Evolutionary conservation across 2,329 filamentous ascomycete species (phyloP).

Genomic region (Epichloe scottii): DNA sequence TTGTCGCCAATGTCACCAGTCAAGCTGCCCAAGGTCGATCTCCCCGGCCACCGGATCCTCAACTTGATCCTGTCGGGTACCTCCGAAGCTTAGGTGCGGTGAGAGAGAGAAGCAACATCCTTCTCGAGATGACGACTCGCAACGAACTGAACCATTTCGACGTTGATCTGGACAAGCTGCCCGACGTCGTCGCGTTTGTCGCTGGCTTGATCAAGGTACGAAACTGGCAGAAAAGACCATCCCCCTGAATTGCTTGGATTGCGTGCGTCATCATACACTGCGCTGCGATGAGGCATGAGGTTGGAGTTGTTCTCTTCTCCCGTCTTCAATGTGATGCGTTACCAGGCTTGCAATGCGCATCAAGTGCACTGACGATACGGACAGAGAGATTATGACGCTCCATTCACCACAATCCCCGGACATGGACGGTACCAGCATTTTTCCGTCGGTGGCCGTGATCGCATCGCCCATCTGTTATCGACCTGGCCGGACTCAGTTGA

Average conservation of each 20-base stretch:
- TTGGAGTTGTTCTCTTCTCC: not conserved
- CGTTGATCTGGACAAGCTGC: constrained; percentile 75
- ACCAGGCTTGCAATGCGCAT: not conserved
- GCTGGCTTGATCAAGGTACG: constrained; percentile 88
- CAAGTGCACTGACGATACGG: not conserved
- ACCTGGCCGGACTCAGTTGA: constrained; percentile 60
- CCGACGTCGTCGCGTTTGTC: constrained; percentile 73
- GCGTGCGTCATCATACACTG: not conserved
- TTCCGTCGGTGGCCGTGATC: constrained; percentile 63
- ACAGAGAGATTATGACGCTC: constrained; percentile 43
- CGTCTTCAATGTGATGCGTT: not conserved
- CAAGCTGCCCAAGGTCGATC: constrained; percentile 60
- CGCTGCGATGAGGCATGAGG: not conserved
- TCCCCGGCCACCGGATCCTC: constrained; percentile 81
- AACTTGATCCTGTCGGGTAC: constrained; percentile 79
- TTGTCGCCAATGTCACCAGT: constrained; percentile 37
- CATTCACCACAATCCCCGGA: constrained; percentile 57
- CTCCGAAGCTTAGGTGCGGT: constrained; percentile 82
- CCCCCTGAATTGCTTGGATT: not conserved
- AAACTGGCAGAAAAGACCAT: not conserved
- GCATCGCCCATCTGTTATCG: constrained; percentile 57
- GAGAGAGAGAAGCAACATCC: constrained; percentile 60
- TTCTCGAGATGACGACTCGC: constrained; percentile 63
- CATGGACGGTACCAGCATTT: constrained; percentile 82
- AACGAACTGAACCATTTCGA: constrained; percentile 78